phyloP scores from a whole-genome alignment of 257 asterid species.

The Nyctanthes arbortristis region DNA sequence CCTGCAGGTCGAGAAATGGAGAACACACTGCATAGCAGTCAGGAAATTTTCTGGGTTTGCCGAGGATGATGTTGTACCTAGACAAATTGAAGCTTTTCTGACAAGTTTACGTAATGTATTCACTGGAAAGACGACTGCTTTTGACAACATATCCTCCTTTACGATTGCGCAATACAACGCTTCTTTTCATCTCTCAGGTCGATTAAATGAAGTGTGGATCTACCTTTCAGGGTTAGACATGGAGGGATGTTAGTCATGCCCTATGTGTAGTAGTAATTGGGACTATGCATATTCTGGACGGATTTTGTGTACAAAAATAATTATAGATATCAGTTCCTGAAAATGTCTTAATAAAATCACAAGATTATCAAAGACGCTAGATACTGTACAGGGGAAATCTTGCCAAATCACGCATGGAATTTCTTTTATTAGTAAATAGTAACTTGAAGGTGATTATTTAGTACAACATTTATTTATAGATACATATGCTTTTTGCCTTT shows the following conservation, averaged over 20 bases:
- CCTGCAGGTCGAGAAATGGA: slow-evolving; percentile 18
- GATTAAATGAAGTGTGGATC: slow-evolving; percentile 28
- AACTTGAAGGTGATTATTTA: background rate
- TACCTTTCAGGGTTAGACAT: slow-evolving; percentile 1
- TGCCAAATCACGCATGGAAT: background rate
- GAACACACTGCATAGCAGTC: slow-evolving; percentile 13
- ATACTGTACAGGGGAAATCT: background rate
- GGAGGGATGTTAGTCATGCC: background rate
- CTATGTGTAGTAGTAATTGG: background rate
- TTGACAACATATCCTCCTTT: background rate
- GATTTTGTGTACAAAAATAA: too few relatives aligned
- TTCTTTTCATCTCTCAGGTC: slow-evolving; percentile 12
- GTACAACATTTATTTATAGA: background rate
- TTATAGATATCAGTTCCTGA: too few relatives aligned
- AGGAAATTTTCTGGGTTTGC: slow-evolving; percentile 26
- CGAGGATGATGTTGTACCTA: slow-evolving; percentile 8
- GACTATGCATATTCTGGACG: too few relatives aligned
- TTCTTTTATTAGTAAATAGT: background rate
- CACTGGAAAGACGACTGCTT: background rate
- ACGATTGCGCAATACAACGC: slow-evolving; percentile 22
- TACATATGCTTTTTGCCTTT: background rate
- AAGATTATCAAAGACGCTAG: too few relatives aligned
- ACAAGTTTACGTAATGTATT: background rate
- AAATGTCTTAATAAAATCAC: too few relatives aligned
- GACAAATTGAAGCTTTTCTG: background rate